These are phyloP conservation scores for Ophiostoma himal-ulmi DNA, from an alignment of 2,329 filamentous ascomycete genomes.

Conservation along the genomic window DNA sequence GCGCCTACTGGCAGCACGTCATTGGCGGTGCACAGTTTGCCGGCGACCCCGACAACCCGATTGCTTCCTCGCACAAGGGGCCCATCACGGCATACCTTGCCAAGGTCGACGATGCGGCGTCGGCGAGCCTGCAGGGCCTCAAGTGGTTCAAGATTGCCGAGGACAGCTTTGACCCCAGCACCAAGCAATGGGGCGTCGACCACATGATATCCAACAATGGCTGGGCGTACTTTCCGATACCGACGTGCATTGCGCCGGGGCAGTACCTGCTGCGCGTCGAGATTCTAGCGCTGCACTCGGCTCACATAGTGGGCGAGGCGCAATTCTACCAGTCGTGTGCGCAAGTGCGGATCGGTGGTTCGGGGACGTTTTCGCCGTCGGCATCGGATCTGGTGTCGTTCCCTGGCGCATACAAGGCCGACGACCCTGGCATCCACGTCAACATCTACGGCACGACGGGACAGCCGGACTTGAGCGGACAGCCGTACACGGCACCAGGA, in stretches of 20 bases:
- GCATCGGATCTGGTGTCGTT: slow-evolving; percentile 39
- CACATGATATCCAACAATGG: slow-evolving; percentile 40
- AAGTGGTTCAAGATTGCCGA: slow-evolving; percentile 53
- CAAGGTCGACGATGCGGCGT: slow-evolving; percentile 42
- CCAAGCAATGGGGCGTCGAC: slow-evolving; percentile 45
- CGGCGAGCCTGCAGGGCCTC: slow-evolving; percentile 37
- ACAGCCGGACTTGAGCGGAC: slow-evolving; percentile 39
- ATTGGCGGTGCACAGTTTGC: slow-evolving; percentile 48
- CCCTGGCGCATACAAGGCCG: slow-evolving; percentile 41
- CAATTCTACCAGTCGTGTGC: slow-evolving; percentile 43
- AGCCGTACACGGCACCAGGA: slow-evolving; percentile 35
- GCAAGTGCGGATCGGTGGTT: slow-evolving; percentile 39
- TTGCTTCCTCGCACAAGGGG: slow-evolving; percentile 50
- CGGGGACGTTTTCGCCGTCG: slow-evolving; percentile 36
- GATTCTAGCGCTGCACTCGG: slow-evolving; percentile 49
- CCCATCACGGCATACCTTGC: slow-evolving; percentile 50
- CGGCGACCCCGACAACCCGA: slow-evolving; percentile 48
- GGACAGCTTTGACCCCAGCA: slow-evolving; percentile 41
- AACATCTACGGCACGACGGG: slow-evolving; percentile 43
- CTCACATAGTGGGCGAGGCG: slow-evolving; percentile 35
- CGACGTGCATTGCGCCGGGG: slow-evolving; percentile 46
- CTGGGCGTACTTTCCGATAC: slow-evolving; percentile 46
- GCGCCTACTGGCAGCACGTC: slow-evolving; percentile 49
- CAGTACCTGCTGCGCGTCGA: slow-evolving; percentile 52
- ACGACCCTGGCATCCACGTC: slow-evolving; percentile 41